phyloP scores from a whole-genome alignment of 1,139 yeast genomes.

The Yamadazyma spencermartinsiae region DNA sequence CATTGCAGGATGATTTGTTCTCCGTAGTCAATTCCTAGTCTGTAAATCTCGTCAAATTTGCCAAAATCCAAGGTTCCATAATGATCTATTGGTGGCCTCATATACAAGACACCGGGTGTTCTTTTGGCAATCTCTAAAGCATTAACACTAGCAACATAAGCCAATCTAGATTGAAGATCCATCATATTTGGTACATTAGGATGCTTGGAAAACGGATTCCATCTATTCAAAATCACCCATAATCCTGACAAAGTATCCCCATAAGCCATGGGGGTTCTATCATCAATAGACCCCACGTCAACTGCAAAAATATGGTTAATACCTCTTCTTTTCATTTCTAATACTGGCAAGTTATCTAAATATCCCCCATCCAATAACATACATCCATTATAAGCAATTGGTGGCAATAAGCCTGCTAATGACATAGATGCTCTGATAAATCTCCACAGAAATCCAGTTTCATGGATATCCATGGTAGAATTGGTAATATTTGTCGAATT shows the following conservation, averaged over 20 bases:
- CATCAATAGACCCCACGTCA: constrained; percentile 97
- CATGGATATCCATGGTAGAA: constrained; percentile 92
- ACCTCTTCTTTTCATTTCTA: constrained; percentile 86
- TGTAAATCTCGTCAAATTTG: constrained; percentile 84
- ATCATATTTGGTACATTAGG: constrained; percentile 94
- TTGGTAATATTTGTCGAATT: constrained; percentile 96
- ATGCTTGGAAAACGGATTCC: constrained; percentile 86
- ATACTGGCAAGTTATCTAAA: constrained; percentile 88
- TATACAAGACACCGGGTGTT: constrained; percentile 84
- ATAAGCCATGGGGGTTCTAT: constrained; percentile 83
- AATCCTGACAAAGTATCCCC: constrained; percentile 93
- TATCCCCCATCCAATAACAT: constrained; percentile 97
- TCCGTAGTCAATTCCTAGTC: constrained; percentile 79
- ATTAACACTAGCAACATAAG: constrained; percentile 93
- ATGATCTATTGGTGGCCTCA: constrained; percentile 91
- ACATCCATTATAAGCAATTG: constrained; percentile 82
- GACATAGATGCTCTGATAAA: constrained; percentile 97
- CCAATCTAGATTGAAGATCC: constrained; percentile 89
- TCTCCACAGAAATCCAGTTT: constrained; percentile 92
- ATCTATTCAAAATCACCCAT: constrained; percentile 85
- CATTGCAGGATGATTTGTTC: constrained; percentile 55
- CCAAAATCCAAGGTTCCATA: constrained; percentile 92
- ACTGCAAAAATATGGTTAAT: constrained; percentile 88
- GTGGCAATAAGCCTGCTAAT: constrained; percentile 89
- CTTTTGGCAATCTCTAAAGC: constrained; percentile 85